Evolutionary conservation across 148 eudicot genomes (phyloP).

Genomic region (Fallopia convolvulus): DNA sequence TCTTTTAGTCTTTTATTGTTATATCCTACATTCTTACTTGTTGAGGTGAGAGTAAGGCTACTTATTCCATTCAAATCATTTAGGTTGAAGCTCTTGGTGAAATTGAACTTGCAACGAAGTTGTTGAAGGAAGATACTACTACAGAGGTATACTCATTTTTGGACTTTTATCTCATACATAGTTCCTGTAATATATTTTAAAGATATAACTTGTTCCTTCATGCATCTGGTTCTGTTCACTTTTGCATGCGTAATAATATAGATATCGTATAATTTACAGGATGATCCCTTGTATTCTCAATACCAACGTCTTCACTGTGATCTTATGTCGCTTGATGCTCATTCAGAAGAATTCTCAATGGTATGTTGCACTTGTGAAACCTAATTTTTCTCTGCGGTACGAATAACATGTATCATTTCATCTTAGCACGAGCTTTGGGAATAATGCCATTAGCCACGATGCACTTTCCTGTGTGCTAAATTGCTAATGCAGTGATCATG

Average conservation of each 20-base stretch:
- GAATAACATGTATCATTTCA: not conserved
- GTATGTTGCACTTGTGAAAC: slow-evolving; percentile 27
- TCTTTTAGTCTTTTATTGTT: not conserved
- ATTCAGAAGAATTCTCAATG: slow-evolving; percentile 71
- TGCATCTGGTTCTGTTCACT: slow-evolving; percentile 1
- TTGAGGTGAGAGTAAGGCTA: slow-evolving; percentile 2
- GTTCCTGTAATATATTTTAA: not conserved
- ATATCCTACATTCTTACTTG: not conserved
- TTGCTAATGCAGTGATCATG: not conserved
- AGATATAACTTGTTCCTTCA: not conserved
- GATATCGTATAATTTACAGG: slow-evolving; percentile 25
- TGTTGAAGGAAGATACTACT: slow-evolving; percentile 52
- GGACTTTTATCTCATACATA: slow-evolving; percentile 4
- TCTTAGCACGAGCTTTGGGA: not conserved
- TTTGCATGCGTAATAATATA: not conserved
- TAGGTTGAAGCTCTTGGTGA: slow-evolving; percentile 98
- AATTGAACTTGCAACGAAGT: slow-evolving; percentile 88
- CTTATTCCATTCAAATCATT: slow-evolving; percentile 10
- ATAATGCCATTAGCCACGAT: not conserved
- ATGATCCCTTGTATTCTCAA: slow-evolving; percentile 77
- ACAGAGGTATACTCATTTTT: slow-evolving; percentile 33
- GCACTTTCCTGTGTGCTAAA: not conserved
- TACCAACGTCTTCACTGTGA: slow-evolving; percentile 77
- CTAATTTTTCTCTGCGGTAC: not conserved
- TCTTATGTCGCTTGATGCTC: slow-evolving; percentile 53